Percentiles rank a stretch among this genome's conserved stretches.
Conservation (phyloP, 352 stramenopile genomes). For the Phytophthora capsici region DNA sequence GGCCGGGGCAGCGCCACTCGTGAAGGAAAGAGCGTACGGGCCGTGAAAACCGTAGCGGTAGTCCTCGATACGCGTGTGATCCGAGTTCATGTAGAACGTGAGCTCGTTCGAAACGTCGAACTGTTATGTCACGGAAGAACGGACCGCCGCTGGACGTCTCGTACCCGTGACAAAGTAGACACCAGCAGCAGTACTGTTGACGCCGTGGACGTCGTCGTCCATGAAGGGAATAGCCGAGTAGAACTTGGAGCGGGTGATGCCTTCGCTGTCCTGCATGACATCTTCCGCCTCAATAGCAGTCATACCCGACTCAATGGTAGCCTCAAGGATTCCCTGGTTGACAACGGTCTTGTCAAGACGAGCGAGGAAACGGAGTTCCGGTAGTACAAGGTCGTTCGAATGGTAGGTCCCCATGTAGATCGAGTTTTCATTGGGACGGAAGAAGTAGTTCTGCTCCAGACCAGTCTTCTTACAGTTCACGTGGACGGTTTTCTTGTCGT, state of each 20-base stretch:
- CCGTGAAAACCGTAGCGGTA: slow-evolving; percentile 66
- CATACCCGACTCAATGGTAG: slow-evolving; percentile 42
- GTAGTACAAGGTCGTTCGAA: slow-evolving; percentile 33
- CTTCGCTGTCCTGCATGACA: slow-evolving; percentile 36
- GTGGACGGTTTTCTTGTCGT: slow-evolving; percentile 51
- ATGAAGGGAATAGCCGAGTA: slow-evolving; percentile 49
- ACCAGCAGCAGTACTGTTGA: slow-evolving; percentile 40
- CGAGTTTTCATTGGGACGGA: slow-evolving; percentile 55
- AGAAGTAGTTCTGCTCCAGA: slow-evolving; percentile 38
- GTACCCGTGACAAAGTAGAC: slow-evolving; percentile 60
- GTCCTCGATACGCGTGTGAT: slow-evolving; percentile 60
- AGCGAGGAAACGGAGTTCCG: slow-evolving; percentile 56
- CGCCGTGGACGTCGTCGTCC: slow-evolving; percentile 48
- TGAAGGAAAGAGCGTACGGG: slow-evolving; percentile 54
- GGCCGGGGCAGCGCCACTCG: slow-evolving; percentile 32
- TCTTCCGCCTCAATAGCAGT: slow-evolving; percentile 52
- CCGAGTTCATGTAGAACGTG: slow-evolving; percentile 69
- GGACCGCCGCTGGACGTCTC: slow-evolving; percentile 52
- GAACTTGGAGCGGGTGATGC: slow-evolving; percentile 50
- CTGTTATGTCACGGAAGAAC: slow-evolving; percentile 69
- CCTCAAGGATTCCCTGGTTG: slow-evolving; percentile 39
- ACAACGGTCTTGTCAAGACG: slow-evolving; percentile 47
- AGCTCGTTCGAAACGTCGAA: slow-evolving; percentile 55
- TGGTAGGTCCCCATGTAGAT: slow-evolving; percentile 70
- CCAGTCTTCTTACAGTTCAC: slow-evolving; percentile 46